phyloP scores from a whole-genome alignment of 179 eudicot species.

The Amaranthus tricolor region DNA sequence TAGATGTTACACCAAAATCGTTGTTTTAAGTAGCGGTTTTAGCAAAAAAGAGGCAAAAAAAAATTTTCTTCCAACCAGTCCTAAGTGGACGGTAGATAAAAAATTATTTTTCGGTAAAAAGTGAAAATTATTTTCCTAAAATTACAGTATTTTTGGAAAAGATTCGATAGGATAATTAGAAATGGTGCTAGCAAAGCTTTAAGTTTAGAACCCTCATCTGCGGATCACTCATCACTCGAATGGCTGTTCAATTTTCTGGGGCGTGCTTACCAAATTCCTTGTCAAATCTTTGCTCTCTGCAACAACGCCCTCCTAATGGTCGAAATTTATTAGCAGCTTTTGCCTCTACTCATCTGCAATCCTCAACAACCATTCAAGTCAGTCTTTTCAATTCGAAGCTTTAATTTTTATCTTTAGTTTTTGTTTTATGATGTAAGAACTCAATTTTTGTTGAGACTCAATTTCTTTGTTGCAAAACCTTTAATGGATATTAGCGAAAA shows the following conservation, averaged over 20 bases:
- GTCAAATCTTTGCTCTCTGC: constrained; percentile 10
- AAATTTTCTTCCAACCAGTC: no score
- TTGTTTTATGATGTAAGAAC: background rate
- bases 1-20: no score
- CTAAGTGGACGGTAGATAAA: no score
- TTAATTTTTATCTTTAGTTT: background rate
- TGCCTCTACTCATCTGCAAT: constrained; percentile 32
- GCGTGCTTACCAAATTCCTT: constrained; percentile 34
- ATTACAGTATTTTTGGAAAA: no score
- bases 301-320: constrained; percentile 15
- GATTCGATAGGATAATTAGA: background rate
- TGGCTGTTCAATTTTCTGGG: constrained; percentile 54
- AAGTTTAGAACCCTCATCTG: background rate
- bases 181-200: background rate
- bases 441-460: background rate
- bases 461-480: background rate
- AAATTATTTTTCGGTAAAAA: no score
- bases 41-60: no score
- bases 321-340: constrained; percentile 23
- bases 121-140: no score
- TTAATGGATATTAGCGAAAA: background rate
- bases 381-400: background rate
- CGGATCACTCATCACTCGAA: constrained; percentile 8
- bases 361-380: constrained; percentile 64
- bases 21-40: no score